phyloP scores from a whole-genome alignment of 2,329 filamentous ascomycete species.

The Apiospora aurea region DNA sequence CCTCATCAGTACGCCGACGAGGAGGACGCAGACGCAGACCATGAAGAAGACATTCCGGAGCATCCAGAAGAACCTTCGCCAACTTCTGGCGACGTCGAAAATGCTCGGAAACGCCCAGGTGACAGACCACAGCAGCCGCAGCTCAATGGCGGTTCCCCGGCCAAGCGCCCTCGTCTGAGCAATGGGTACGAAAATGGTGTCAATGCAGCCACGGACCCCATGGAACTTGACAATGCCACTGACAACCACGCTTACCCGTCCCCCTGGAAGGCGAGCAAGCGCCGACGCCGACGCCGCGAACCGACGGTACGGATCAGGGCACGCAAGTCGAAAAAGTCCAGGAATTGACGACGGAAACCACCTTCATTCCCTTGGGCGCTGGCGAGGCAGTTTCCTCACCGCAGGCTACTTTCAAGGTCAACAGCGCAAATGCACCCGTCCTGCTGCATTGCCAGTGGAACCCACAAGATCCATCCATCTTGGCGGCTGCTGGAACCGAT shows the following conservation, averaged over 20 bases:
- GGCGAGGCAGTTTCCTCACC: slow-evolving; percentile 47
- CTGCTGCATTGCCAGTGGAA: slow-evolving; percentile 75
- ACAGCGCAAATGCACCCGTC: slow-evolving; percentile 62
- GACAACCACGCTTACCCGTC: slow-evolving; percentile 71
- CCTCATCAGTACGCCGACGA: slow-evolving; percentile 33
- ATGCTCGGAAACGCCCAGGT: slow-evolving; percentile 58
- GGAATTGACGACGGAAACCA: slow-evolving; percentile 66
- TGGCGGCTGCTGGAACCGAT: slow-evolving; percentile 74
- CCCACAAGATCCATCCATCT: slow-evolving; percentile 67
- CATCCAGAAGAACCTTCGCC: slow-evolving; percentile 37
- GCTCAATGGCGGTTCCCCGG: slow-evolving; percentile 61
- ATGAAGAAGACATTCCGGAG: slow-evolving; percentile 43
- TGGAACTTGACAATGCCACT: slow-evolving; percentile 67
- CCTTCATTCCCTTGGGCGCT: slow-evolving; percentile 62
- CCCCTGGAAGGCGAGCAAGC: slow-evolving; percentile 65
- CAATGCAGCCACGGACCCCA: slow-evolving; percentile 55
- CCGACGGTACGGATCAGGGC: slow-evolving; percentile 68
- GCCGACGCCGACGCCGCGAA: slow-evolving; percentile 60
- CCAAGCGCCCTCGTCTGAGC: slow-evolving; percentile 66
- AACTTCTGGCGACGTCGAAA: slow-evolving; percentile 49
- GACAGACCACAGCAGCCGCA: slow-evolving; percentile 53
- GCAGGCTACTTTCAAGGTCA: slow-evolving; percentile 42
- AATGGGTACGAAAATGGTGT: slow-evolving; percentile 62
- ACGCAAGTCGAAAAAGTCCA: slow-evolving; percentile 70
- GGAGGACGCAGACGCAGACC: slow-evolving; percentile 47